Conservation (phyloP, 192 early-diverging fungal species). For the Funneliformis mosseae region DNA sequence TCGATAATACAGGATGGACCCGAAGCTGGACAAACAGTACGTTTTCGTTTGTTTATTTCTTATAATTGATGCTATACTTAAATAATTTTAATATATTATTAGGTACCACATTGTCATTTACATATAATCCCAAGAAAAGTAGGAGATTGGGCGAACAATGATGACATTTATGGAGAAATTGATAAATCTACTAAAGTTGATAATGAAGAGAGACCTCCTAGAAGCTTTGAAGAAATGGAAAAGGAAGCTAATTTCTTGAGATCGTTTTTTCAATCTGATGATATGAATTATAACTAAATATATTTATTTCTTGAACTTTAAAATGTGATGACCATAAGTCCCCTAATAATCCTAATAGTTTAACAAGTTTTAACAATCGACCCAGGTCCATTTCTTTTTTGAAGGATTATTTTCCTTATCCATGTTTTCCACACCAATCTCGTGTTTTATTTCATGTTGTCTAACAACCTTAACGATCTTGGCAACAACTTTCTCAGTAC, state of each 20-base stretch:
- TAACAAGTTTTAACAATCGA: not conserved
- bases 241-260: constrained; percentile 54
- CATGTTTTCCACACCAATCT: not conserved
- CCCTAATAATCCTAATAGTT: no score
- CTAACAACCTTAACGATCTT: not conserved
- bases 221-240: constrained; percentile 82
- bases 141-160: constrained; percentile 84
- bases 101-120: constrained; percentile 89
- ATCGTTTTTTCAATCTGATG: constrained; percentile 16
- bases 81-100: constrained; percentile 44
- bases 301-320: no score
- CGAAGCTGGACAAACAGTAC: constrained; percentile 46
- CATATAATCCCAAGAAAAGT: constrained; percentile 85
- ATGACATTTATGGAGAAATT: constrained; percentile 85
- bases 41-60: not conserved
- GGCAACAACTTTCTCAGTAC: not conserved
- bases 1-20: constrained; percentile 63
- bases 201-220: constrained; percentile 68
- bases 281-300: not conserved
- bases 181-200: constrained; percentile 57
- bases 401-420: not conserved
- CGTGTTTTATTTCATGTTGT: not conserved
- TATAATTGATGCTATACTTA: not conserved
- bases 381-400: not conserved
- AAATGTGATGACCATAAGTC: no score